Percentiles rank a stretch among this genome's conserved stretches.
Conservation (phyloP, 176 grass and related monocot genomes). For the Oryza punctata region DNA sequence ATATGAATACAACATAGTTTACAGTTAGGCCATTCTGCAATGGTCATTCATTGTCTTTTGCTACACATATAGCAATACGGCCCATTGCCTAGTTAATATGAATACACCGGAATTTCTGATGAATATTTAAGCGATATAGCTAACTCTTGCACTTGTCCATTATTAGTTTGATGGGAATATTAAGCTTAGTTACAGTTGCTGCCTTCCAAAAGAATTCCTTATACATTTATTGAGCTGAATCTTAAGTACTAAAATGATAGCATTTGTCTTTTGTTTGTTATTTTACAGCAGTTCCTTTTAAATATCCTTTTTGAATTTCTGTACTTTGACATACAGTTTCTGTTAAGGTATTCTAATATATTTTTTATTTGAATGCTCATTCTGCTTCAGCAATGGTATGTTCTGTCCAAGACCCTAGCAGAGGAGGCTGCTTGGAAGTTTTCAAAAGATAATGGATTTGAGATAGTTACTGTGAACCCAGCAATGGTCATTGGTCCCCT, state of each 20-base stretch:
- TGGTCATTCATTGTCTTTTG: not conserved
- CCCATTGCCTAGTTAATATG: not conserved
- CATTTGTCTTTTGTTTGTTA: not conserved
- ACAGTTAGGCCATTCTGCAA: not conserved
- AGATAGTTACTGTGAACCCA: conserved; percentile 66
- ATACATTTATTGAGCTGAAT: not conserved
- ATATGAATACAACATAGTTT: not conserved
- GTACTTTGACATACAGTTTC: not conserved
- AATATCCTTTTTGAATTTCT: not conserved
- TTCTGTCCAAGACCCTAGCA: conserved; percentile 64
- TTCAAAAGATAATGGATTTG: conserved; percentile 55
- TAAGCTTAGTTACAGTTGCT: not conserved
- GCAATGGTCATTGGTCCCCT: conserved; percentile 66
- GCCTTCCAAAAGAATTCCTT: not conserved
- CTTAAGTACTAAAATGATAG: not conserved
- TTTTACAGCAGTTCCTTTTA: not conserved
- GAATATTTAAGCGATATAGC: not conserved
- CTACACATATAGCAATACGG: not conserved
- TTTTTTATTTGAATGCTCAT: conserved; percentile 2
- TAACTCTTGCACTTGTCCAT: not conserved
- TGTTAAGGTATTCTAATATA: not conserved
- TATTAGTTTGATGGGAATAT: not conserved
- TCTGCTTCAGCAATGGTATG: conserved; percentile 59
- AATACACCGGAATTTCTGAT: not conserved
- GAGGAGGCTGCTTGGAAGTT: conserved; percentile 71